Evolutionary conservation across 2,329 filamentous ascomycete species (phyloP).

Genomic region (Calonectria hongkongensis): DNA sequence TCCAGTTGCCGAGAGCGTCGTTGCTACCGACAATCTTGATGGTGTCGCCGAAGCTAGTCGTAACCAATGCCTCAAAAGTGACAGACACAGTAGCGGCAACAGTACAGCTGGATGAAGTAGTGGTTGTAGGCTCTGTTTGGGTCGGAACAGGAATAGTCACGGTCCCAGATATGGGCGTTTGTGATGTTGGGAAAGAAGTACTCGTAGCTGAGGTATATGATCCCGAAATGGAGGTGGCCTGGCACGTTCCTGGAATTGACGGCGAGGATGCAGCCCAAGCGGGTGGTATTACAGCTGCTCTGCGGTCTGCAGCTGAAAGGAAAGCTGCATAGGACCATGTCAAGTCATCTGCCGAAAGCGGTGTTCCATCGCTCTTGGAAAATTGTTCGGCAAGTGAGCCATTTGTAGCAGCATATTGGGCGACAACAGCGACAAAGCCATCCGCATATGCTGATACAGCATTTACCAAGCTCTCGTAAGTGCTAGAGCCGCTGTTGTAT

Average conservation of each 20-base stretch:
- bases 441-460: conserved; percentile 76
- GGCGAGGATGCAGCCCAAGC: conserved; percentile 72
- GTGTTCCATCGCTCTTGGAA: conserved; percentile 69
- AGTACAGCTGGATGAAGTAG: conserved; percentile 60
- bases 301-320: conserved; percentile 76
- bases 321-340: conserved; percentile 86
- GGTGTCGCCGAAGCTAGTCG: conserved; percentile 76
- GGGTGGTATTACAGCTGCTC: conserved; percentile 72
- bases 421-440: conserved; percentile 77
- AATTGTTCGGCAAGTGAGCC: conserved; percentile 83
- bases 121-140: conserved; percentile 49
- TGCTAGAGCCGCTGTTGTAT: conserved; percentile 69
- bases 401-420: conserved; percentile 75
- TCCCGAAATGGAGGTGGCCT: conserved; percentile 66
- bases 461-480: conserved; percentile 73
- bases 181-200: conserved; percentile 69
- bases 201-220: conserved; percentile 71
- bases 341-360: conserved; percentile 79
- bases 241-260: conserved; percentile 70
- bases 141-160: conserved; percentile 56
- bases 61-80: conserved; percentile 76
- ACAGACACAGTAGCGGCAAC: conserved; percentile 71
- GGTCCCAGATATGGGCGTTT: conserved; percentile 64
- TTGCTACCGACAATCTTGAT: conserved; percentile 79
- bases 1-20: conserved; percentile 78